Conservation (phyloP, 768 basidiomycete genomes). For the Termitomyces bulborhizus region DNA sequence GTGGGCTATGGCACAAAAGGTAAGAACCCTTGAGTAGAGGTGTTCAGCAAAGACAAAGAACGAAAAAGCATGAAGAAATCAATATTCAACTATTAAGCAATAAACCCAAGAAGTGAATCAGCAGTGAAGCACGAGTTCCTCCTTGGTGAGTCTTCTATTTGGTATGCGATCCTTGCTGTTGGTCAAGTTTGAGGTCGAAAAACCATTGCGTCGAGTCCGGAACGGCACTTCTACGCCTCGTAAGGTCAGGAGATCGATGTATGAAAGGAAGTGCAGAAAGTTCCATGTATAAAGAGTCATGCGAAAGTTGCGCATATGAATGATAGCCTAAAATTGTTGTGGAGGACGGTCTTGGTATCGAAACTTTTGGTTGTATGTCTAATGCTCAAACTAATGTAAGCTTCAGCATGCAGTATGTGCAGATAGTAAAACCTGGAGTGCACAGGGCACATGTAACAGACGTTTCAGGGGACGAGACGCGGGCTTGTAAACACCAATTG, state of each 20-base stretch:
- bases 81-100: neutral
- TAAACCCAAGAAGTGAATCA: neutral
- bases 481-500: constrained; percentile 2
- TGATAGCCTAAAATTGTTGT: neutral
- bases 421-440: constrained; percentile 5
- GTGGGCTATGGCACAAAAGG: neutral
- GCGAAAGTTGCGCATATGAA: neutral
- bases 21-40: neutral
- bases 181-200: neutral
- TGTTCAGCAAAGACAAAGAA: neutral
- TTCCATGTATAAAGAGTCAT: constrained; percentile 3
- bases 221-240: constrained; percentile 1
- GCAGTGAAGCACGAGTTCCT: neutral
- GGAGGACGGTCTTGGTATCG: neutral
- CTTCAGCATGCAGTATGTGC: neutral
- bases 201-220: constrained; percentile 10
- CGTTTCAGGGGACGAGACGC: neutral
- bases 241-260: constrained; percentile 8
- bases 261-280: constrained; percentile 12
- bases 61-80: neutral
- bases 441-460: constrained; percentile 7
- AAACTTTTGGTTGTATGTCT: neutral
- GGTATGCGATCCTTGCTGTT: neutral
- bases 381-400: neutral
- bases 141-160: neutral